These are phyloP conservation scores for Trichoderma sp. DNA, from an alignment of 2,329 filamentous ascomycete genomes.

Conservation along the genomic window DNA sequence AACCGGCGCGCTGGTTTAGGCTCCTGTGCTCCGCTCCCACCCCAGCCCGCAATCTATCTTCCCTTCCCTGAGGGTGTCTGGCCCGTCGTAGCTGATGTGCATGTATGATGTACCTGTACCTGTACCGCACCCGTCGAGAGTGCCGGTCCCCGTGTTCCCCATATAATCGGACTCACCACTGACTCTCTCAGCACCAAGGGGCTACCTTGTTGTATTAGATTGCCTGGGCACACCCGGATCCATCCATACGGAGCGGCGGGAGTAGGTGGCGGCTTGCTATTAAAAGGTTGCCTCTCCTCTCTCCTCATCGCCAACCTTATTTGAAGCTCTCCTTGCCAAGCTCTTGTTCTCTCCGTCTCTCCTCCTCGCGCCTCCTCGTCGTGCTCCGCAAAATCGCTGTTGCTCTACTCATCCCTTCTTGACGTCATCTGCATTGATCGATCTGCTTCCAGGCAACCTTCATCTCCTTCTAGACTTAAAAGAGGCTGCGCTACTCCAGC, in stretches of 20 bases:
- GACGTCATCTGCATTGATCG: constrained; percentile 5
- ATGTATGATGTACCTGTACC: constrained; percentile 5
- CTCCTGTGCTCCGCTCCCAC: constrained; percentile 19
- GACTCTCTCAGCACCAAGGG: constrained; percentile 17
- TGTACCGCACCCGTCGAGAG: not conserved
- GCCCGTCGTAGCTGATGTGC: not conserved
- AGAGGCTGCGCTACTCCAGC: constrained; percentile 5
- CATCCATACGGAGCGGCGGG: constrained; percentile 14
- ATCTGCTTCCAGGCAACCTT: not conserved
- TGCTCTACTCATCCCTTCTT: not conserved
- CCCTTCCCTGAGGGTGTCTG: not conserved
- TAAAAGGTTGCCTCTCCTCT: constrained; percentile 16
- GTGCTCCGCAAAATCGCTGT: not conserved
- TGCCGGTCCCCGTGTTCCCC: constrained; percentile 17
- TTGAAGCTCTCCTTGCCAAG: constrained; percentile 1
- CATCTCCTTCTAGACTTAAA: not conserved
- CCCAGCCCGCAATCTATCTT: constrained; percentile 15
- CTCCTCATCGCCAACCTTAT: constrained; percentile 18
- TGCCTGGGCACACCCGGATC: constrained; percentile 2
- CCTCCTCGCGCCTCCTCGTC: not conserved
- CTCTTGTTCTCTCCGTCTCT: not conserved
- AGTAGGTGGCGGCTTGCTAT: constrained; percentile 4
- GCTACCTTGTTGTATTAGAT: constrained; percentile 17
- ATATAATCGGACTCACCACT: constrained; percentile 22
- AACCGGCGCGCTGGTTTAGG: constrained; percentile 27